phyloP scores from a whole-genome alignment of 768 basidiomycete species.

The Kockovaella imperatae region DNA sequence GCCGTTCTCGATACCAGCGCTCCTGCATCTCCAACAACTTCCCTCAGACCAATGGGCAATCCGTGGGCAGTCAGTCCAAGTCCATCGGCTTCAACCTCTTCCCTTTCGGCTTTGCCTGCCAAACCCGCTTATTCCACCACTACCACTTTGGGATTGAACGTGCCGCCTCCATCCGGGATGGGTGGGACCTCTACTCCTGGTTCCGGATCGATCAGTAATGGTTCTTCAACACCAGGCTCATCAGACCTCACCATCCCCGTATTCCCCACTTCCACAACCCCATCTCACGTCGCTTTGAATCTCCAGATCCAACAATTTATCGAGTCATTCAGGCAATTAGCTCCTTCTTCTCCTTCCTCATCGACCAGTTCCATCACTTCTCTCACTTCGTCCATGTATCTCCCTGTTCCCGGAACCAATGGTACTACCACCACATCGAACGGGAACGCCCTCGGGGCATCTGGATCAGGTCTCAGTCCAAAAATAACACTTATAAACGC shows the following conservation, averaged over 20 bases:
- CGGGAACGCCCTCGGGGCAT: neutral
- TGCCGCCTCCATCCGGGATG: no score
- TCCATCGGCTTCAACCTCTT: neutral
- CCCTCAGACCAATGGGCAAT: neutral
- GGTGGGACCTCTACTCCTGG: neutral
- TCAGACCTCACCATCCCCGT: constrained; percentile 17
- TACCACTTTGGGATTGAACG: no score
- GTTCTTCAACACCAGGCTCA: neutral
- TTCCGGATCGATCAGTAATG: neutral
- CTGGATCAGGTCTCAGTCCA: neutral
- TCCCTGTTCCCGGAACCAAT: neutral
- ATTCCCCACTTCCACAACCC: constrained; percentile 52
- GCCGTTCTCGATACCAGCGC: constrained; percentile 51
- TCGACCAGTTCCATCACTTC: constrained; percentile 58
- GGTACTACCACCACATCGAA: neutral
- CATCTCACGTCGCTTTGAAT: constrained; percentile 71
- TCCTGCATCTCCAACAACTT: no score
- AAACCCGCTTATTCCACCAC: neutral
- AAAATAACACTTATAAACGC: constrained; percentile 28
- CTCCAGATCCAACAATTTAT: constrained; percentile 80
- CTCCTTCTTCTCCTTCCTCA: constrained; percentile 65
- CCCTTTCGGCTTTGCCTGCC: neutral
- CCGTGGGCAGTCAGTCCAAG: no score
- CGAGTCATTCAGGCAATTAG: constrained; percentile 57
- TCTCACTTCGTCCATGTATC: constrained; percentile 14